Conservation (phyloP, 352 stramenopile genomes). For the Globisporangium abappressorium region DNA sequence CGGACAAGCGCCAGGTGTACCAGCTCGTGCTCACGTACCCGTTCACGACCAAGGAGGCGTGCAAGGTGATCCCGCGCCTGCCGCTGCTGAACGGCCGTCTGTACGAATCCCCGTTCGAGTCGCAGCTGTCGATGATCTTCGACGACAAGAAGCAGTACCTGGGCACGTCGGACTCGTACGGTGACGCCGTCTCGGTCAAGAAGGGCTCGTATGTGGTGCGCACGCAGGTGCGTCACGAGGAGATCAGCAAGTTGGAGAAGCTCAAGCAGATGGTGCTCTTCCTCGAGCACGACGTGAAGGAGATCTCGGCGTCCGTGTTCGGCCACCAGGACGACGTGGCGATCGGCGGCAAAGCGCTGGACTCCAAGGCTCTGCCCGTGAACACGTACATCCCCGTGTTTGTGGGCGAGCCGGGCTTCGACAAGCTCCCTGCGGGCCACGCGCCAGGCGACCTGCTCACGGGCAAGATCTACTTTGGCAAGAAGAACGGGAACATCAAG, state of each 20-base stretch:
- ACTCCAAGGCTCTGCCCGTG: conserved; percentile 39
- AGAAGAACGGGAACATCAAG: conserved; percentile 64
- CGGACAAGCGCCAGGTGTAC: conserved; percentile 86
- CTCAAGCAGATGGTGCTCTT: conserved; percentile 82
- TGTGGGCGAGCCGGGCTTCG: conserved; percentile 59
- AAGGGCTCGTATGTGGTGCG: conserved; percentile 83
- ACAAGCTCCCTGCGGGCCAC: conserved; percentile 64
- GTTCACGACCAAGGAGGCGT: conserved; percentile 82
- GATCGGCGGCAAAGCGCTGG: conserved; percentile 54
- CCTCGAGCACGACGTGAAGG: conserved; percentile 70
- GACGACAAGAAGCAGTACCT: conserved; percentile 93
- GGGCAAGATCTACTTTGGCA: conserved; percentile 71
- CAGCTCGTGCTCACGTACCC: conserved; percentile 89
- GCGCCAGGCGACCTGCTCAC: conserved; percentile 59
- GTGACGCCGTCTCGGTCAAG: conserved; percentile 76
- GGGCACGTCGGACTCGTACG: conserved; percentile 82
- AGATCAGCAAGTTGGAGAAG: conserved; percentile 77
- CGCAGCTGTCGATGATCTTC: conserved; percentile 92
- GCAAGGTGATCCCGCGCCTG: conserved; percentile 80
- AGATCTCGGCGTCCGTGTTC: conserved; percentile 59
- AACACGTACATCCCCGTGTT: conserved; percentile 73
- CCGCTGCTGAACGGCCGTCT: conserved; percentile 82
- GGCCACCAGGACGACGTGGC: conserved; percentile 64
- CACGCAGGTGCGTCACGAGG: conserved; percentile 78
- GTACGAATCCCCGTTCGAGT: conserved; percentile 93